Evolutionary conservation across 331 rosid species (phyloP).

Genomic region (Saraca asoca): DNA sequence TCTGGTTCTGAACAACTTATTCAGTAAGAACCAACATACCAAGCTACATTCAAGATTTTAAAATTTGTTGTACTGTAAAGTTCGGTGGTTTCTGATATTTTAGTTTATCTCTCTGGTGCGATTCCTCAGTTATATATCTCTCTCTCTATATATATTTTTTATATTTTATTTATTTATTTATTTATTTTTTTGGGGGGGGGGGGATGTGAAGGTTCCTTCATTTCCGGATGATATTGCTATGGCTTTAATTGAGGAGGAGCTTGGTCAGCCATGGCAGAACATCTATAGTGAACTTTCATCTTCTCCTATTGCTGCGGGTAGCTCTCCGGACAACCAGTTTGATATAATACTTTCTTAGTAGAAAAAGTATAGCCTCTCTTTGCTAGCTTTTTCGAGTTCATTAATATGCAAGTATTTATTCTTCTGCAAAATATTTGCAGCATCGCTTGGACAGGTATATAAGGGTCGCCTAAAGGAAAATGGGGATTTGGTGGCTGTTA

Average conservation of each 20-base stretch:
- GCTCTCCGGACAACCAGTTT: constrained; percentile 41
- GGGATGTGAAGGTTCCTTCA: constrained; percentile 83
- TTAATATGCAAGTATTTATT: constrained; percentile 31
- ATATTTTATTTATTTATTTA: too few species aligned
- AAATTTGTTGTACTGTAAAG: constrained; percentile 3
- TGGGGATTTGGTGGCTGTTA: constrained; percentile 96
- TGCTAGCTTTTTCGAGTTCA: constrained; percentile 34
- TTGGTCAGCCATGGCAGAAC: constrained; percentile 95
- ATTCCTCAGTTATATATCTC: constrained; percentile 22
- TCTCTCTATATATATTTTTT: too few species aligned
- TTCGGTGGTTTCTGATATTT: constrained; percentile 16
- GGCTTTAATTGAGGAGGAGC: constrained; percentile 95
- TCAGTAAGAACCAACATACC: constrained; percentile 11
- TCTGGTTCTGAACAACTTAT: constrained; percentile 24
- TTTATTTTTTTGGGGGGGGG: constrained; percentile 36
- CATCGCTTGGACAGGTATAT: constrained; percentile 97
- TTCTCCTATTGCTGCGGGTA: constrained; percentile 99
- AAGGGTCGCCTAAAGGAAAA: constrained; percentile 95
- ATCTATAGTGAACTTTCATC: constrained; percentile 85
- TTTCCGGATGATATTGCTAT: constrained; percentile 96
- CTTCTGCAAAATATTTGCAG: constrained; percentile 57
- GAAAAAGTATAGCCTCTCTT: constrained; percentile 37
- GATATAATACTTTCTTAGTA: constrained; percentile 38
- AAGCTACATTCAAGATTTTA: neutral
- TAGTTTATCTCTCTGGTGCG: constrained; percentile 30